phyloP scores from a whole-genome alignment of 208 protist genomes.

The Blastocrithidia nonstop region DNA sequence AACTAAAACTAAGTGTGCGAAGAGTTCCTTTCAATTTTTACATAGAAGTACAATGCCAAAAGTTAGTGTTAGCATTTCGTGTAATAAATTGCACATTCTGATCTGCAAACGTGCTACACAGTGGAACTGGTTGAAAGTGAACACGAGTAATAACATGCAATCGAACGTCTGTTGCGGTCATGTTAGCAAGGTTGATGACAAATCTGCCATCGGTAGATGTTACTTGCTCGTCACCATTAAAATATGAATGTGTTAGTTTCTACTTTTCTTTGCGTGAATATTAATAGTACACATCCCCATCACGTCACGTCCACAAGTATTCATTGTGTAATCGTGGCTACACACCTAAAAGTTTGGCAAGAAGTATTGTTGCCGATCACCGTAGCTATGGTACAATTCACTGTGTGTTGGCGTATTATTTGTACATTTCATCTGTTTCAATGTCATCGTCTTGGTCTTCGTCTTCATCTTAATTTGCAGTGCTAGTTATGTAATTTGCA shows the following conservation, averaged over 20 bases:
- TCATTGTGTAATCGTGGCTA: constrained; percentile 16
- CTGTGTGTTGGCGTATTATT: constrained; percentile 40
- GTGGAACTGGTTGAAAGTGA: constrained; percentile 63
- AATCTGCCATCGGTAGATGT: too few relatives aligned
- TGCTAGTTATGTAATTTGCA: not conserved
- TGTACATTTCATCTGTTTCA: constrained; percentile 12
- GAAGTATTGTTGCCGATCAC: constrained; percentile 45
- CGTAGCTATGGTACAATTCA: constrained; percentile 46
- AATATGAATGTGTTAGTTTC: too few relatives aligned
- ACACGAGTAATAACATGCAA: constrained; percentile 17
- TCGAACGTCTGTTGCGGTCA: constrained; percentile 24
- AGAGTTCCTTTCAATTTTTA: constrained; percentile 7
- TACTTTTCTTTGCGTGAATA: constrained; percentile 19
- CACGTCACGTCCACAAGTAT: constrained; percentile 66
- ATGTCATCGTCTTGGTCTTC: constrained; percentile 2
- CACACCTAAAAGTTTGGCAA: constrained; percentile 29
- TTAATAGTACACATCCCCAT: constrained; percentile 40
- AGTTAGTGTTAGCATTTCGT: too few relatives aligned
- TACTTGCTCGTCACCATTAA: too few relatives aligned
- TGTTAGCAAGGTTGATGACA: constrained; percentile 26
- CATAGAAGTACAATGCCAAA: not conserved
- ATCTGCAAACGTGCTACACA: too few relatives aligned
- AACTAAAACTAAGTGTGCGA: constrained; percentile 27
- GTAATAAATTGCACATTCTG: too few relatives aligned
- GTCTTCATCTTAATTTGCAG: constrained; percentile 1